These are phyloP conservation scores for Tylopilus sp. DNA, from an alignment of 1,284 basidiomycete species.

Conservation along the genomic window DNA sequence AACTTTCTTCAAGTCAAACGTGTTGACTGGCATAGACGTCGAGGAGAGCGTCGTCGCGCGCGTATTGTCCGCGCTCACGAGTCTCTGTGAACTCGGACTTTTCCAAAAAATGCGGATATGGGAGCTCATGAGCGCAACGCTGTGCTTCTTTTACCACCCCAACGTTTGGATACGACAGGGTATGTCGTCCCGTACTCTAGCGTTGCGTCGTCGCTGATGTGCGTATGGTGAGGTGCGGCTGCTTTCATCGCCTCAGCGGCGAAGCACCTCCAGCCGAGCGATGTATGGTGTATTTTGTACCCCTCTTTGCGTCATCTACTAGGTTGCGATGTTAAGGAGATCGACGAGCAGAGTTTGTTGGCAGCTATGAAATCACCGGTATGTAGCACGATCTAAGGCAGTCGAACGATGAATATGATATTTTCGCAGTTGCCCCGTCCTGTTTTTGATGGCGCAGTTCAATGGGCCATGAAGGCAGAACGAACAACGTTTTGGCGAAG, in stretches of 20 bases:
- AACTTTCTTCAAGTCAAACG: neutral
- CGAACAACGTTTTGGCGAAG: constrained; percentile 75
- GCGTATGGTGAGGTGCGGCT: constrained; percentile 59
- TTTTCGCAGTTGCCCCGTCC: constrained; percentile 64
- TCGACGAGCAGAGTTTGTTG: constrained; percentile 76
- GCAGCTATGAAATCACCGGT: constrained; percentile 79
- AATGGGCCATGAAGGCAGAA: constrained; percentile 84
- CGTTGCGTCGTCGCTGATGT: neutral
- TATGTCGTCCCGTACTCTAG: constrained; percentile 27
- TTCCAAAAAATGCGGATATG: constrained; percentile 92
- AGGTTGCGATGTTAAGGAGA: constrained; percentile 77
- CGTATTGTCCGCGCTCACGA: constrained; percentile 82
- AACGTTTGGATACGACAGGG: constrained; percentile 97
- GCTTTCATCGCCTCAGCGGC: constrained; percentile 86
- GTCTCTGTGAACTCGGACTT: constrained; percentile 81
- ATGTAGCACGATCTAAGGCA: constrained; percentile 29
- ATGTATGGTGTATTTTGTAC: constrained; percentile 96
- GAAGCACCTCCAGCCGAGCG: constrained; percentile 75
- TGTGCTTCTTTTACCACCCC: constrained; percentile 93
- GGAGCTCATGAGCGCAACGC: constrained; percentile 85
- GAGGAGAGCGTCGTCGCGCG: constrained; percentile 92
- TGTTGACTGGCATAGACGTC: constrained; percentile 60
- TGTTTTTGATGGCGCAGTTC: constrained; percentile 82
- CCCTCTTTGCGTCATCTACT: constrained; percentile 86
- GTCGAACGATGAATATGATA: constrained; percentile 2